Evolutionary conservation across 179 eudicot species (phyloP).

Genomic region (Actinidia polygama): DNA sequence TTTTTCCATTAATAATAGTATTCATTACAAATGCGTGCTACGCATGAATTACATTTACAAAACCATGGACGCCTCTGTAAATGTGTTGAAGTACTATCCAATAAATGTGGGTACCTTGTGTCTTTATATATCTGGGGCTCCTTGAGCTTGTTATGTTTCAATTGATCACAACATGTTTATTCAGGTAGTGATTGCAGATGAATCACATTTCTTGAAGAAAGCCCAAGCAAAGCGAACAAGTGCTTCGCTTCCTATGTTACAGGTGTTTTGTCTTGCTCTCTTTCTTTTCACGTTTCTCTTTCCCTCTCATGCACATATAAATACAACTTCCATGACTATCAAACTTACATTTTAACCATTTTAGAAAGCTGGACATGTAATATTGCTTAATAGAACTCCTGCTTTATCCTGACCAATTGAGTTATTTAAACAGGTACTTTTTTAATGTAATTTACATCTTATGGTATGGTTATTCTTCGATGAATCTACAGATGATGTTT

Average conservation of each 20-base stretch:
- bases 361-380: constrained; percentile 87
- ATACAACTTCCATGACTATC: not conserved
- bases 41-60: not conserved
- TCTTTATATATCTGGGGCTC: not conserved
- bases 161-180: constrained; percentile 36
- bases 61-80: not conserved
- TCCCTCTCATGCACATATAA: not conserved
- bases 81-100: not conserved
- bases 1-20: not conserved
- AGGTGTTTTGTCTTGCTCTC: constrained; percentile 64
- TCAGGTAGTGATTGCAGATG: constrained; percentile 97
- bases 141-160: not conserved
- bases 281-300: no score
- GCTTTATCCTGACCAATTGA: constrained; percentile 97
- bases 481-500: not conserved
- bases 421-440: constrained; percentile 80
- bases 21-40: not conserved
- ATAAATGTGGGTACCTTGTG: not conserved
- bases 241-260: constrained; percentile 82
- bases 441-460: not conserved
- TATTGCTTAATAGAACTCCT: constrained; percentile 97
- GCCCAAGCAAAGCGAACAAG: constrained; percentile 94
- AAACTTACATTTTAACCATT: constrained; percentile 20
- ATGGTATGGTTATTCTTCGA: not conserved
- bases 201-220: constrained; percentile 97